Evolutionary conservation across 805 yeast species (phyloP), one percentile per base, ranked within the genome.

Genomic region (Lipomyces orientalis): DNA sequence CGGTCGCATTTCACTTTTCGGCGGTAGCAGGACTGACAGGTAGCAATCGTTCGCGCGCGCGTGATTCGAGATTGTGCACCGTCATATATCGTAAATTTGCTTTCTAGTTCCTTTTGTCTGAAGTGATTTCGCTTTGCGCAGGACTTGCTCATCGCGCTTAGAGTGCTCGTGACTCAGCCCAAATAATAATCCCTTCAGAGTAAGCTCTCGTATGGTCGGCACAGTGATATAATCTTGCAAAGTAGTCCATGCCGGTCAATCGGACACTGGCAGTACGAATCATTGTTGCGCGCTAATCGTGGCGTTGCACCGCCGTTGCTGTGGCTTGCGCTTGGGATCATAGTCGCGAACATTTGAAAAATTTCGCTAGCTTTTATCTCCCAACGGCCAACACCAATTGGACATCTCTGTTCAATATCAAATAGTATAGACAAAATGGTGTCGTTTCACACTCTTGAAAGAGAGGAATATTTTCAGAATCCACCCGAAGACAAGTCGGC

Each of bases 401-500:
- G 49, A 7, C 1, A 43, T 19, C 22, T n/a, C 19, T 9, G 22
- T 43, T 8, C 49, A 16, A 8, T 7, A 43, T 43, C 19, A n/a
- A 37, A 12, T 37, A 37, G 43, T 16, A 7, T 19, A 34, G 51
- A 10, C 46, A 55, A 43, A 29, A 68, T 68, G 71, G 71, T 68
- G 64, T 82, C 87, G 75, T 90, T 89, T 76, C 84, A 86, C 77
- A 95, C 99, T 57, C 83, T 95, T 74, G 97, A 93, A 79, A 88
- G 97, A 75, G 98, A 94, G 76, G 77, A 84, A 69, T 85, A 96
- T 73, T 95, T 92, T 81, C 85, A 86, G 74, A 88, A 91, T 77
- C 99, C 99, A 58, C 97, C 98, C 61, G 88, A 87, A 80, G 97
- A 91, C 75, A 86, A 90, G 77, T 84, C 91, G 37, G 91, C 91